These are phyloP conservation scores for Protomyces macrosporus DNA, from an alignment of 1,139 yeast species.

Conservation along the genomic window DNA sequence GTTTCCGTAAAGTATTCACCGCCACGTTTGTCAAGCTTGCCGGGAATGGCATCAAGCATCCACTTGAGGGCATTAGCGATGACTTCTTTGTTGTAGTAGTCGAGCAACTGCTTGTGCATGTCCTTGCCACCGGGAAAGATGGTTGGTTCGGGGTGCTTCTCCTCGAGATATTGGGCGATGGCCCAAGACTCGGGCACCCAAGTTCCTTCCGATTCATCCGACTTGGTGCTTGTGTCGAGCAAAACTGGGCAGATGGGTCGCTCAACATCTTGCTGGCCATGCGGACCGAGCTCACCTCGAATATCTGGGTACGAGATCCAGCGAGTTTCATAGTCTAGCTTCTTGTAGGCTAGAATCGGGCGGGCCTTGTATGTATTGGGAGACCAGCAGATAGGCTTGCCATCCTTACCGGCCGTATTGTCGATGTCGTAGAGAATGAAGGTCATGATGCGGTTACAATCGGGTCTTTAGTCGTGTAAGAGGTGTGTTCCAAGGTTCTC, in stretches of 20 bases:
- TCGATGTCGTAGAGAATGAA: neutral
- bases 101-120: neutral
- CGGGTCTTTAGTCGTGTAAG: no score
- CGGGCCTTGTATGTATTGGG: constrained; percentile 6
- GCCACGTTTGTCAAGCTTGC: neutral
- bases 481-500: no score
- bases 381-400: constrained; percentile 1
- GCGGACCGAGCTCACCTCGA: neutral
- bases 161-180: constrained; percentile 4
- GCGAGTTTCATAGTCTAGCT: neutral
- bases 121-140: constrained; percentile 10
- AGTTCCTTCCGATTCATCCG: neutral
- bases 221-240: neutral
- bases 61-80: neutral
- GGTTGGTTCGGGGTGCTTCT: neutral
- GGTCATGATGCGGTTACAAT: neutral
- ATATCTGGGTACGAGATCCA: constrained; percentile 13
- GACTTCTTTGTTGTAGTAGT: neutral
- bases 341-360: neutral
- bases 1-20: constrained; percentile 1
- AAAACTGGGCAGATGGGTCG: neutral
- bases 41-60: constrained; percentile 3
- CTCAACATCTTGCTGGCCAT: constrained; percentile 1
- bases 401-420: neutral
- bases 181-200: neutral